Evolutionary conservation across 2,329 filamentous ascomycete species (phyloP).

Genomic region (Helminthosporium solani): DNA sequence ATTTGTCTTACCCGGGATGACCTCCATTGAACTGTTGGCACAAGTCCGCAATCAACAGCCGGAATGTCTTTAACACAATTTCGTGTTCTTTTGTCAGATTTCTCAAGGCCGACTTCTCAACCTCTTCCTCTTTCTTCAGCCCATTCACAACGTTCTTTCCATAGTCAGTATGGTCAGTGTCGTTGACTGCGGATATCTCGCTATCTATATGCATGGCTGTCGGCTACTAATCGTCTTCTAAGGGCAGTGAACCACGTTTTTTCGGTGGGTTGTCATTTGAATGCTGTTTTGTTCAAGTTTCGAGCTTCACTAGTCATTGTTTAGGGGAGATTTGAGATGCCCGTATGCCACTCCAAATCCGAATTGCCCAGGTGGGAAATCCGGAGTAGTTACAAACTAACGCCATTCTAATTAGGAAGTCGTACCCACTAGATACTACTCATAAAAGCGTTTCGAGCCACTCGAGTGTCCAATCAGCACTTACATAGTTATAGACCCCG

Average conservation of each 20-base stretch:
- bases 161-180: conserved; percentile 21
- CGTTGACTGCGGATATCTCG: conserved; percentile 8
- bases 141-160: conserved; percentile 25
- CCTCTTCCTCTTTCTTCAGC: conserved; percentile 25
- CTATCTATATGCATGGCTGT: conserved; percentile 6
- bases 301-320: too few relatives aligned
- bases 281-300: too few relatives aligned
- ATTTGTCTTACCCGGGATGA: conserved; percentile 59
- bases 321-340: background rate
- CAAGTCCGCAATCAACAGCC: conserved; percentile 65
- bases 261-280: too few relatives aligned
- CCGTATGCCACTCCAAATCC: background rate
- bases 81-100: conserved; percentile 43
- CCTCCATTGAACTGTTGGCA: conserved; percentile 70
- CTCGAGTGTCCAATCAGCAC: background rate
- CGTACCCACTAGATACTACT: conserved; percentile 2
- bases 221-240: background rate
- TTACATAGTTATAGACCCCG: background rate
- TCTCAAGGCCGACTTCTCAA: conserved; percentile 17
- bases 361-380: conserved; percentile 10
- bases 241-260: background rate
- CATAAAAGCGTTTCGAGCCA: background rate
- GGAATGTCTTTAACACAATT: conserved; percentile 60
- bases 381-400: conserved; percentile 6
- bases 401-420: conserved; percentile 2